Percentiles rank a stretch among this genome's conserved stretches.
Evolutionary conservation across 306 rosid genomes (phyloP).

Genomic region (Glycyrrhiza uralensis): DNA sequence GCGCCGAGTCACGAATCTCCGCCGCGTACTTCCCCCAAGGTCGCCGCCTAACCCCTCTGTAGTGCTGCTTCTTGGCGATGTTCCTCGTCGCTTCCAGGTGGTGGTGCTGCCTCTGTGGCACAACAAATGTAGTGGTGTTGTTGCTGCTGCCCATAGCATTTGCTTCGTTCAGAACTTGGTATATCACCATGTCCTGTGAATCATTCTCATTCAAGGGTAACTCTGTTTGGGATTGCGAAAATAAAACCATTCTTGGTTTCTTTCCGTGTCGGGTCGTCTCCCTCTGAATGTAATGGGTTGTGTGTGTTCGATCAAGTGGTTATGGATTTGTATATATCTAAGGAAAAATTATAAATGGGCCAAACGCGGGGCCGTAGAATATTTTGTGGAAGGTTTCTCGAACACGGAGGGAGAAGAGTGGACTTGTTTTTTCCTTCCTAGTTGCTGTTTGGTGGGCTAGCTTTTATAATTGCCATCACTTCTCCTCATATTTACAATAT

Average conservation of each 20-base stretch:
- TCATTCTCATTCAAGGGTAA: constrained; percentile 84
- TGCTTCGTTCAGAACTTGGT: constrained; percentile 73
- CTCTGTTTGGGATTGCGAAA: constrained; percentile 59
- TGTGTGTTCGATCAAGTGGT: no score
- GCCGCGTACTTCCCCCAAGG: constrained; percentile 97
- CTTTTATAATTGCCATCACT: not conserved
- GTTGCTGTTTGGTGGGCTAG: not conserved
- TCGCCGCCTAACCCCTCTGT: constrained; percentile 77
- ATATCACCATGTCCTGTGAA: constrained; percentile 84
- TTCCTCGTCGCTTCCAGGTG: constrained; percentile 37
- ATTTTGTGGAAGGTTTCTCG: constrained; percentile 24
- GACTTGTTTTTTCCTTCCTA: not conserved
- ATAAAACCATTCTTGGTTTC: constrained; percentile 32
- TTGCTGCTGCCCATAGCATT: constrained; percentile 26
- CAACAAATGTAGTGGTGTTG: constrained; percentile 11
- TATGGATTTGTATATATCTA: no score
- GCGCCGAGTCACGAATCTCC: constrained; percentile 76
- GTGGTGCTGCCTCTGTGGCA: constrained; percentile 22
- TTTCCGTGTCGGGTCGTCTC: no score
- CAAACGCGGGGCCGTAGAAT: constrained; percentile 30
- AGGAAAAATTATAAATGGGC: not conserved
- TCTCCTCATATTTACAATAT: constrained; percentile 19
- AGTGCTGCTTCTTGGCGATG: constrained; percentile 76
- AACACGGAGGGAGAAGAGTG: not conserved
- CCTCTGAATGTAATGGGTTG: no score